Base-by-base conservation (phyloP, 306 rosid genomes). In the Bauhinia variegata region DNA sequence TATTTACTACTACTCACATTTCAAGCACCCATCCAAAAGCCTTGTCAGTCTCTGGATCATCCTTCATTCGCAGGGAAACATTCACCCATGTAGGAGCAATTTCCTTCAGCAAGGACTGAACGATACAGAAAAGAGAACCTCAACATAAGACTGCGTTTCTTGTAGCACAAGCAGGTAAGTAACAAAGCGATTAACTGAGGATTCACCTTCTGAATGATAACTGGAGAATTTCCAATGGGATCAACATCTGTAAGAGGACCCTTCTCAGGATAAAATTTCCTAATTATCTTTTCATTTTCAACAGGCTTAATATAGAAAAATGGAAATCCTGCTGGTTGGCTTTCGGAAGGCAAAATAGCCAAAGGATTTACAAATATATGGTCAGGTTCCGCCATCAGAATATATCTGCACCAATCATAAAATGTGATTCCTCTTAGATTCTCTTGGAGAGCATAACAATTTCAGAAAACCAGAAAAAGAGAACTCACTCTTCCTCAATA, bases 71-170 rank as follows among this genome's bases (percentile, higher is more conserved):
- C 86, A 91, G 76, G 8, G 97, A 91, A 66, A 89, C 14, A 55
- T 91, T 91, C 80, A 91, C 97, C 97, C 97, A 91, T 3, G 97
- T 88, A n/a, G 97, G 97, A 76, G 97, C 90, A 75, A 91, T 91
- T 50, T 91, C 97, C 86, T 91, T 95, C 59, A 91, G 67, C 64
- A 85, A 15, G 51, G 86, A 80, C 98, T 92, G 85, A 58, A 23
- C 53, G 65, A 78, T 54, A 72, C 47, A 73, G 54, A 33, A 67
- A 57, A 38, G 56, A 75, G 53, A 47, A 62, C 60, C 72, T 63
- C 57, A 54, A 34, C 60, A 28, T 8, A 68, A 54, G 56, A 9
- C 41, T 72, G 64, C 34, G 31, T 36, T 28, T 31, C 55, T 59
- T 33, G 19, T 30, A 44, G 49, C 57, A 49, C 56, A 53, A 57